These are phyloP conservation scores for Beauveria sp. DNA, from an alignment of 2,329 filamentous ascomycete genomes.

Conservation along the genomic window DNA sequence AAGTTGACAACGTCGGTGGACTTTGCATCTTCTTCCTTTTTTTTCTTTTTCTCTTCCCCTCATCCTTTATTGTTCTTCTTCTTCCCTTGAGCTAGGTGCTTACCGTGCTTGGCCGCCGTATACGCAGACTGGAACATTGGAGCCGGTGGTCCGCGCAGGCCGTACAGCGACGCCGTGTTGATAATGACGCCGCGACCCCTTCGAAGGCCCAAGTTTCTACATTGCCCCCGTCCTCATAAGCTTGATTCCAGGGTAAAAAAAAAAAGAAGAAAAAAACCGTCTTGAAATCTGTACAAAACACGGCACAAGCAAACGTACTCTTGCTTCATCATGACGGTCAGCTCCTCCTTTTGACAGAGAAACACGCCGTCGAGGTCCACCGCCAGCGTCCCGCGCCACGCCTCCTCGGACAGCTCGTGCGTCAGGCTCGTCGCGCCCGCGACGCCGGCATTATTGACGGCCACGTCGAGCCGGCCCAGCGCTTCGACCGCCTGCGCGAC, in stretches of 20 bases:
- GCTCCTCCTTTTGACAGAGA: conserved; percentile 47
- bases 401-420: conserved; percentile 36
- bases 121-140: conserved; percentile 29
- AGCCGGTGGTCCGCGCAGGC: neutral
- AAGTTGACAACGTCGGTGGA: neutral
- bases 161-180: conserved; percentile 37
- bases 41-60: neutral
- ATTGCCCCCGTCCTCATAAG: too few species aligned
- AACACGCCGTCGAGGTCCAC: conserved; percentile 49
- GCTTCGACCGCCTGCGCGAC: conserved; percentile 32
- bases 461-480: conserved; percentile 48
- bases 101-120: conserved; percentile 43
- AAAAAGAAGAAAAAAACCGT: too few species aligned
- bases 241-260: too few species aligned
- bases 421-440: conserved; percentile 51
- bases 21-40: neutral
- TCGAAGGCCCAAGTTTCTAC: conserved; percentile 25
- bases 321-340: conserved; percentile 43
- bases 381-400: conserved; percentile 31
- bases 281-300: too few species aligned
- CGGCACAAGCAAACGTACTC: conserved; percentile 23
- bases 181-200: conserved; percentile 43
- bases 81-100: neutral
- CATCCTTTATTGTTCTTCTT: too few species aligned
- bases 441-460: conserved; percentile 15